These are phyloP conservation scores for Candida ipomoeae DNA, from an alignment of 805 yeast species.

Conservation along the genomic window DNA sequence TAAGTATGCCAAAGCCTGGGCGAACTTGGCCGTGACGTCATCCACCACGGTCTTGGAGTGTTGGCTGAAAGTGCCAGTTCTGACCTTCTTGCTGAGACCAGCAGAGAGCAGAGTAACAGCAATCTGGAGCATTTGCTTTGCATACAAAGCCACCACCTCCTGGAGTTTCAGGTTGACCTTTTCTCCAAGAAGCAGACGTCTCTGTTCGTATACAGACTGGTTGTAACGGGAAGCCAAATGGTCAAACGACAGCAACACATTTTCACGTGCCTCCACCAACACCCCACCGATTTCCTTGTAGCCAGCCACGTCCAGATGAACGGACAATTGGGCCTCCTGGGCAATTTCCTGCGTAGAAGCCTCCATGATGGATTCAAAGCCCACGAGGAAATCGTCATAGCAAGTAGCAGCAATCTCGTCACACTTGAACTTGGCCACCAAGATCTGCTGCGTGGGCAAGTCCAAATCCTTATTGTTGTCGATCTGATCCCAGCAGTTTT, in stretches of 20 bases:
- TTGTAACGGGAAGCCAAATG: conserved; percentile 72
- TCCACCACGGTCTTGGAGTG: conserved; percentile 9
- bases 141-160: conserved; percentile 36
- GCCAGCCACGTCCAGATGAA: conserved; percentile 1
- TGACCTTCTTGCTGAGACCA: conserved; percentile 11
- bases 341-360: conserved; percentile 6
- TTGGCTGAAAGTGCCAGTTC: conserved; percentile 10
- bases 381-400: conserved; percentile 26
- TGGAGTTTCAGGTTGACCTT: conserved; percentile 44
- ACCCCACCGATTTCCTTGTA: conserved; percentile 43
- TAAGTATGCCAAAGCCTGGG: conserved; percentile 15
- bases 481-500: conserved; percentile 90
- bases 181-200: conserved; percentile 45
- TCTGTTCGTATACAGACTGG: conserved; percentile 59
- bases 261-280: conserved; percentile 41
- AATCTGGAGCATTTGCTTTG: conserved; percentile 15
- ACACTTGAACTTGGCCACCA: conserved; percentile 92
- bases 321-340: conserved; percentile 11
- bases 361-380: conserved; percentile 14
- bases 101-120: conserved; percentile 10
- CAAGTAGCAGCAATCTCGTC: conserved; percentile 67
- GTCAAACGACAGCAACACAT: conserved; percentile 56
- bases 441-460: conserved; percentile 91
- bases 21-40: conserved; percentile 14
- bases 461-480: conserved; percentile 91